A percentile compares a stretch with the other conserved stretches of the same genome.
phyloP scores from a whole-genome alignment of 169 alveolate species.

The Sarcocystis neurona region DNA sequence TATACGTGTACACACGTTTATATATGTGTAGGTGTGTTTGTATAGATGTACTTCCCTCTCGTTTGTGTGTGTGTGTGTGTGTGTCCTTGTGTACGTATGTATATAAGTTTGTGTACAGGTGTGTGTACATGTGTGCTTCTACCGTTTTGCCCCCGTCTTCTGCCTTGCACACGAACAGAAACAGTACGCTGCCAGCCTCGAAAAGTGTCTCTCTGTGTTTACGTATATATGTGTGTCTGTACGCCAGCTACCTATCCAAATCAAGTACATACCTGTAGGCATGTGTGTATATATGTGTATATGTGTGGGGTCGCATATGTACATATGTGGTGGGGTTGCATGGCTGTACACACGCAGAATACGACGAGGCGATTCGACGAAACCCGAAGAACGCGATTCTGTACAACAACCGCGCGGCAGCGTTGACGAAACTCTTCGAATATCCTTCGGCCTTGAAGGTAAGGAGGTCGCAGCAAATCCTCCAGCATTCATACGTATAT shows the following conservation, averaged over 20 bases:
- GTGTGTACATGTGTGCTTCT: no score
- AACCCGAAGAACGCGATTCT: constrained; percentile 95
- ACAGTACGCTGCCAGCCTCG: no score
- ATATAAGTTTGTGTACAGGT: not conserved
- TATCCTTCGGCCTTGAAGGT: constrained; percentile 91
- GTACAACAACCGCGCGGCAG: constrained; percentile 97
- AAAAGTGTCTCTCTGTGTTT: no score
- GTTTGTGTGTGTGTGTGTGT: no score
- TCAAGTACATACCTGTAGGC: not conserved
- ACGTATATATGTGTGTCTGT: not conserved
- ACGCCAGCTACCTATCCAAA: no score
- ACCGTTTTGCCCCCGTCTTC: no score
- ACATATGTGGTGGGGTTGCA: not conserved
- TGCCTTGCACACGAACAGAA: no score
- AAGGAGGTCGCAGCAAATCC: not conserved
- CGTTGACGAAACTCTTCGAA: constrained; percentile 93
- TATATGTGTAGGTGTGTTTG: no score
- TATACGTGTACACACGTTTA: no score
- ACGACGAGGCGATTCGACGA: constrained; percentile 96
- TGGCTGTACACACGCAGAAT: constrained; percentile 90
- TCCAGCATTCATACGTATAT: not conserved
- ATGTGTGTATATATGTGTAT: not conserved
- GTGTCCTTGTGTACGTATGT: not conserved
- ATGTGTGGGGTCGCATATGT: no score
- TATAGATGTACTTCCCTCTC: no score